Conservation (phyloP, 805 yeast species). For the Cyberlindnera petersonii region DNA sequence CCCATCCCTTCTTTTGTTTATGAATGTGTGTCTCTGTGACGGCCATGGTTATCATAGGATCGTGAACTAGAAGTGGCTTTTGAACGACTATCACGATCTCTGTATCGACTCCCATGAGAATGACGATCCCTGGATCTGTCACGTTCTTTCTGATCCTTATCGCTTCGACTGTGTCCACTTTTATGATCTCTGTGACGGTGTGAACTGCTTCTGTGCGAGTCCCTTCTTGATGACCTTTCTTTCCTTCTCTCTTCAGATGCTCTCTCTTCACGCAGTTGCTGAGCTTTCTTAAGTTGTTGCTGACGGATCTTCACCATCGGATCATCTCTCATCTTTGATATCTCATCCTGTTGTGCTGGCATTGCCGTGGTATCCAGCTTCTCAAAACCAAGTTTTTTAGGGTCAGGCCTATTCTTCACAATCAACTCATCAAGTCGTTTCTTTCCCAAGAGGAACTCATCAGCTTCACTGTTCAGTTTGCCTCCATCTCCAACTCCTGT, state of each 20-base stretch:
- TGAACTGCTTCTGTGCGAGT: background rate
- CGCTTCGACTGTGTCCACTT: slow-evolving; percentile 8
- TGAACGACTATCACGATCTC: slow-evolving; percentile 7
- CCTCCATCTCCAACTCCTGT: slow-evolving; percentile 32
- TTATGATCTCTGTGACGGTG: slow-evolving; percentile 7
- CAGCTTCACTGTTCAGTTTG: slow-evolving; percentile 27
- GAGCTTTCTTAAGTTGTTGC: slow-evolving; percentile 22
- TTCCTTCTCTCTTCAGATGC: background rate
- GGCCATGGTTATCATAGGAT: too few relatives aligned
- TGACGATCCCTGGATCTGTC: slow-evolving; percentile 2
- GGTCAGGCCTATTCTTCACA: slow-evolving; percentile 18
- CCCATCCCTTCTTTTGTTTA: too few relatives aligned
- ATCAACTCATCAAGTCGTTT: slow-evolving; percentile 41
- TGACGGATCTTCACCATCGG: slow-evolving; percentile 20
- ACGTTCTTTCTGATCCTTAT: background rate
- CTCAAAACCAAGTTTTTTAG: slow-evolving; percentile 27
- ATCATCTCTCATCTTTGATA: slow-evolving; percentile 37
- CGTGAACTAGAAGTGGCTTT: too few relatives aligned
- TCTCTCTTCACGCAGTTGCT: slow-evolving; percentile 22
- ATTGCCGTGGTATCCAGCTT: slow-evolving; percentile 17
- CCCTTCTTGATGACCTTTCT: background rate
- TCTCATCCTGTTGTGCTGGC: slow-evolving; percentile 37
- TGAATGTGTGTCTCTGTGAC: too few relatives aligned
- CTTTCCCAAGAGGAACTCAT: slow-evolving; percentile 52
- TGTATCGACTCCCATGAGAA: slow-evolving; percentile 2